Percentiles rank a stretch among this genome's conserved stretches.
Conservation (phyloP, 2,329 filamentous ascomycete genomes). For the Clarireedia sp. region DNA sequence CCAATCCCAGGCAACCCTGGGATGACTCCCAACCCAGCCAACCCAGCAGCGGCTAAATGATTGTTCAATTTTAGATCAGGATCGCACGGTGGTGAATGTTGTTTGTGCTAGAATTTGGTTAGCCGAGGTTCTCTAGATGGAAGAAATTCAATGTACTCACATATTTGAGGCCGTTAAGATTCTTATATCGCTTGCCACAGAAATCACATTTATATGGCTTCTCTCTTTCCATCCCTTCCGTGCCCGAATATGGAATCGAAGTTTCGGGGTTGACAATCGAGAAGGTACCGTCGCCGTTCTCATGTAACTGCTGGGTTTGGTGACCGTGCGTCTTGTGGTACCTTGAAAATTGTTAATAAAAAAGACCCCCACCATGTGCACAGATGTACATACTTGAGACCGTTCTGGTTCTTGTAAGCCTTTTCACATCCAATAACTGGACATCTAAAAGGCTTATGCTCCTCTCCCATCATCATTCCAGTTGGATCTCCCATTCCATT, state of each 20-base stretch:
- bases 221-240: slow-evolving; percentile 99
- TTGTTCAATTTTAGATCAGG: slow-evolving; percentile 58
- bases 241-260: slow-evolving; percentile 87
- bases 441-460: slow-evolving; percentile 96
- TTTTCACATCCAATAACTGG: slow-evolving; percentile 98
- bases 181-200: slow-evolving; percentile 98
- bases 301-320: slow-evolving; percentile 91
- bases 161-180: slow-evolving; percentile 96
- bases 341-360: slow-evolving; percentile 32
- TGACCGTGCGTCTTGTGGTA: slow-evolving; percentile 80
- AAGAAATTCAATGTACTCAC: slow-evolving; percentile 36
- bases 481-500: slow-evolving; percentile 22
- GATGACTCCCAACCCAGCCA: slow-evolving; percentile 26
- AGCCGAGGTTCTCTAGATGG: slow-evolving; percentile 21
- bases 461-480: slow-evolving; percentile 61
- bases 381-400: slow-evolving; percentile 66
- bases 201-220: slow-evolving; percentile 97
- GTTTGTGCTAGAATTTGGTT: slow-evolving; percentile 51
- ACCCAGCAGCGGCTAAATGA: slow-evolving; percentile 27
- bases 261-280: slow-evolving; percentile 97
- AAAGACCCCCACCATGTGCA: background rate
- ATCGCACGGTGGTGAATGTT: slow-evolving; percentile 82
- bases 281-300: slow-evolving; percentile 94
- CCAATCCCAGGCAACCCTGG: slow-evolving; percentile 47
- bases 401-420: slow-evolving; percentile 99